Base-by-base conservation (phyloP, 192 early-diverging fungal genomes). In the Diversispora epigaea region DNA sequence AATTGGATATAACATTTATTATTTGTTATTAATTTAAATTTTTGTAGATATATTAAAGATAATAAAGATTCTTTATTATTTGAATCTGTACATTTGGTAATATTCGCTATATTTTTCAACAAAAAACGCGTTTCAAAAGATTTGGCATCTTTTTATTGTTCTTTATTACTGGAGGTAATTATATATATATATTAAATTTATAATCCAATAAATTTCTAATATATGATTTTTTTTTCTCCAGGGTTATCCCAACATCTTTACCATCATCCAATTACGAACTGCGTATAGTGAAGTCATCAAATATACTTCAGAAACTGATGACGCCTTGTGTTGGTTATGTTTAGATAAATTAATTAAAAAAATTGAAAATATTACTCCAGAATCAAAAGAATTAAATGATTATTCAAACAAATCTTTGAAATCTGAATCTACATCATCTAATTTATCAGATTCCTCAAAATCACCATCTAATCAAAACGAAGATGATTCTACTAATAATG, bases 211-310 rank as follows among this genome's bases (percentile, higher is more conserved):
- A 4, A 15, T 52, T 54, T 17, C 19, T 40, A 76, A 40, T 19
- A 21, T 19, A 54, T 32, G 52, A 12, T 58, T 10, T 67, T 67
- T n/a, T 25, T 68, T 55, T 71, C 46, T 75, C 10, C 56, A 84
- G 80, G 79, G 79, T 49, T 88, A 82, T 75, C 87, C 85, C 5
- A 56, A 72, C 5, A 68, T 77, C n/a, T 78, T 88, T 32, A 81
- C 81, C 39, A 75, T 83, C 12, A 77, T 84, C 15, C 87, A 88
- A 63, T 50, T 86, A 44, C 71, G 85, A 49, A 72, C 80, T 8
- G 85, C 83, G 10, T 88, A 84, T 63, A 84, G 77, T 17, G 84
- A 81, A 70, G 80, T 88, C 73, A 80, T 85, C 12, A 77, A 78
- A 56, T 81, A 85, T 4, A 68, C 86, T 5, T 85, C 81, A 21